phyloP scores from a whole-genome alignment of 2,329 filamentous ascomycete species.

The Didymosphaeria variabile region DNA sequence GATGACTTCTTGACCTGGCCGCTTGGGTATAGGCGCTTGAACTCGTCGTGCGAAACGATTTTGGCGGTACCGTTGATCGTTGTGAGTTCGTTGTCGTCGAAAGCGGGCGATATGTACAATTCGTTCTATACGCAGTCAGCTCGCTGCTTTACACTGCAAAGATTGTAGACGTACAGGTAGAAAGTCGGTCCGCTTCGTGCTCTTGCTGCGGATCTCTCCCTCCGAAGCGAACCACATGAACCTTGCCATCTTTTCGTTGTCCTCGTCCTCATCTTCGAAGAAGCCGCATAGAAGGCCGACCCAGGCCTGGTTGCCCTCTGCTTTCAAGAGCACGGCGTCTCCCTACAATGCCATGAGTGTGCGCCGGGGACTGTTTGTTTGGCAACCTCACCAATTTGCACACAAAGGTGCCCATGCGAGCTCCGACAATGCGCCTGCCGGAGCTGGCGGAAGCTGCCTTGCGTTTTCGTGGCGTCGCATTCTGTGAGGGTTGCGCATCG shows the following conservation, averaged over 20 bases:
- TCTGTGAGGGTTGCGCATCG: slow-evolving; percentile 27
- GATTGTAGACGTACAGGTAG: slow-evolving; percentile 63
- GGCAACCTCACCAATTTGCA: slow-evolving; percentile 59
- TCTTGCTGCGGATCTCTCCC: slow-evolving; percentile 84
- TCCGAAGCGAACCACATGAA: slow-evolving; percentile 98
- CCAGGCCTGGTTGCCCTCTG: slow-evolving; percentile 91
- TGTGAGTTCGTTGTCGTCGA: slow-evolving; percentile 84
- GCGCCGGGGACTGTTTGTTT: neutral
- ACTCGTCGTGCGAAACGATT: slow-evolving; percentile 77
- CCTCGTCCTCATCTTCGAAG: slow-evolving; percentile 65
- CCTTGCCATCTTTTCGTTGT: slow-evolving; percentile 73
- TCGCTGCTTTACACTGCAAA: neutral
- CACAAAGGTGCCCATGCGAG: slow-evolving; percentile 81
- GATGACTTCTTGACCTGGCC: slow-evolving; percentile 78
- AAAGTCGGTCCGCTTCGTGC: slow-evolving; percentile 83
- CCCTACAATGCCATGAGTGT: slow-evolving; percentile 61
- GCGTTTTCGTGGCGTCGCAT: slow-evolving; percentile 45
- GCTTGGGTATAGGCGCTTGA: slow-evolving; percentile 73
- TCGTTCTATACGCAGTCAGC: slow-evolving; percentile 70
- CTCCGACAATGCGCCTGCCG: slow-evolving; percentile 73
- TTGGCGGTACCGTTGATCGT: slow-evolving; percentile 91
- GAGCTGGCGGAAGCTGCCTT: slow-evolving; percentile 31
- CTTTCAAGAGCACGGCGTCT: slow-evolving; percentile 86
- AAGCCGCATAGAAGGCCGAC: slow-evolving; percentile 90
- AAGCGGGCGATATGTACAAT: slow-evolving; percentile 87